A percentile compares a stretch with the other conserved stretches of the same genome.
Conservation (phyloP, 2,329 filamentous ascomycete genomes). For the Aspergillus fumigatus region DNA sequence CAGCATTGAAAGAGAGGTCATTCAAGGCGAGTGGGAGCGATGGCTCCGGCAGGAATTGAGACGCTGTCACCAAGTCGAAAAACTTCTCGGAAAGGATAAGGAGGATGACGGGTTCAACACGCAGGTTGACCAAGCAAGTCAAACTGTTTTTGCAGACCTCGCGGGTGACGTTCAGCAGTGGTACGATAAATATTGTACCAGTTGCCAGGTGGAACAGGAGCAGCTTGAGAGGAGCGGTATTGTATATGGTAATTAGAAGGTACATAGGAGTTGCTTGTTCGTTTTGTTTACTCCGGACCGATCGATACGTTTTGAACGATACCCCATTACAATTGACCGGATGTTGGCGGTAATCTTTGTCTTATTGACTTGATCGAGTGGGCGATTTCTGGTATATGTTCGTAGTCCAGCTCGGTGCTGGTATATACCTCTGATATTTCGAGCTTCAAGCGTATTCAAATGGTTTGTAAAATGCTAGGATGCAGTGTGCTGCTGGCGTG, state of each 20-base stretch:
- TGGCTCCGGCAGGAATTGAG: slow-evolving; percentile 78
- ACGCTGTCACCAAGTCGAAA: slow-evolving; percentile 63
- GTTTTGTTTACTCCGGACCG: slow-evolving; percentile 5
- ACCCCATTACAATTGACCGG: slow-evolving; percentile 23
- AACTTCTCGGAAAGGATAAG: slow-evolving; percentile 36
- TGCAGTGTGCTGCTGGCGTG: not conserved
- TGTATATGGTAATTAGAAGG: slow-evolving; percentile 15
- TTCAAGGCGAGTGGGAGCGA: slow-evolving; percentile 86
- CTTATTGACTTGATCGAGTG: slow-evolving; percentile 4
- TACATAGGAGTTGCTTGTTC: slow-evolving; percentile 1
- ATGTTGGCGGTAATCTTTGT: slow-evolving; percentile 2
- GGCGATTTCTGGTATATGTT: slow-evolving; percentile 1
- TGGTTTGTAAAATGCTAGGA: not conserved
- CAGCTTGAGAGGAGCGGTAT: slow-evolving; percentile 18
- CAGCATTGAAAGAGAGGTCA: slow-evolving; percentile 77
- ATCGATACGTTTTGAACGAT: slow-evolving; percentile 21
- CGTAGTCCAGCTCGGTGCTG: not conserved
- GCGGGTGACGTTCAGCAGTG: slow-evolving; percentile 49
- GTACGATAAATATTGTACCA: slow-evolving; percentile 60
- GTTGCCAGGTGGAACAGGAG: slow-evolving; percentile 49
- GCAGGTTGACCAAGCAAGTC: slow-evolving; percentile 20
- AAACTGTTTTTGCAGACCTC: slow-evolving; percentile 30
- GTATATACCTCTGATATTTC: slow-evolving; percentile 7
- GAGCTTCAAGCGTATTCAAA: not conserved
- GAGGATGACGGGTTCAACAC: slow-evolving; percentile 18